A percentile compares a stretch with the other conserved stretches of the same genome.
Conservation (phyloP, 129 eudicot genomes). For the Arctium lappa region DNA sequence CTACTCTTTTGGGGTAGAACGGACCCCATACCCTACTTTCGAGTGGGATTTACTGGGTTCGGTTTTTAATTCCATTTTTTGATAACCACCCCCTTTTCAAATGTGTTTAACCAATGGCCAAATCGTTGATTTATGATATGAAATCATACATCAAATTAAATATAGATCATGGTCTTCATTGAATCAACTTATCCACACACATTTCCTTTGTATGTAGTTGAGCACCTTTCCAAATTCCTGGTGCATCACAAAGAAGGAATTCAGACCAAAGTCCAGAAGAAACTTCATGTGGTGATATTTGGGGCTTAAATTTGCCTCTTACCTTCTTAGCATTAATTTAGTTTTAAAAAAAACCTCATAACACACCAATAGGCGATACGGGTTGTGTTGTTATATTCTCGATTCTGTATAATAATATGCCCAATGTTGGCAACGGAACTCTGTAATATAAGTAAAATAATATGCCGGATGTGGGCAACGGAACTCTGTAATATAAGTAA, state of each 20-base stretch:
- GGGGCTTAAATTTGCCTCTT: background rate
- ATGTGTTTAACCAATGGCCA: background rate
- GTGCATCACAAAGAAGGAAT: constrained; percentile 79
- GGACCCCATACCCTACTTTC: background rate
- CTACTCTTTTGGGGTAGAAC: background rate
- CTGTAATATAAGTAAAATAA: constrained; percentile 1
- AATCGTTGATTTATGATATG: background rate
- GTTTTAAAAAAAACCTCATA: background rate
- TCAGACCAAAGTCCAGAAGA: constrained; percentile 48
- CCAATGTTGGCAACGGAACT: background rate
- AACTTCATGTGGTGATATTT: constrained; percentile 51
- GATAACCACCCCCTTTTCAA: background rate
- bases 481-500: background rate
- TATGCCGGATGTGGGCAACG: background rate
- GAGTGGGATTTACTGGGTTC: background rate
- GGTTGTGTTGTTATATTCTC: constrained; percentile 2
- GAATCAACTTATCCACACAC: background rate
- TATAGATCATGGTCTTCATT: background rate
- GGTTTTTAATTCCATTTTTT: background rate
- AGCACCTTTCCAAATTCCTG: constrained; percentile 85
- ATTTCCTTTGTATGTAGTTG: constrained; percentile 46
- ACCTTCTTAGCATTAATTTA: background rate
- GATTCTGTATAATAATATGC: constrained; percentile 14
- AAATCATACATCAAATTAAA: background rate
- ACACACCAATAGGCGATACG: background rate